A percentile compares a stretch with the other conserved stretches of the same genome.
These are phyloP conservation scores for Malassezia slooffiae DNA, from an alignment of 1,284 basidiomycete species.

Conservation along the genomic window DNA sequence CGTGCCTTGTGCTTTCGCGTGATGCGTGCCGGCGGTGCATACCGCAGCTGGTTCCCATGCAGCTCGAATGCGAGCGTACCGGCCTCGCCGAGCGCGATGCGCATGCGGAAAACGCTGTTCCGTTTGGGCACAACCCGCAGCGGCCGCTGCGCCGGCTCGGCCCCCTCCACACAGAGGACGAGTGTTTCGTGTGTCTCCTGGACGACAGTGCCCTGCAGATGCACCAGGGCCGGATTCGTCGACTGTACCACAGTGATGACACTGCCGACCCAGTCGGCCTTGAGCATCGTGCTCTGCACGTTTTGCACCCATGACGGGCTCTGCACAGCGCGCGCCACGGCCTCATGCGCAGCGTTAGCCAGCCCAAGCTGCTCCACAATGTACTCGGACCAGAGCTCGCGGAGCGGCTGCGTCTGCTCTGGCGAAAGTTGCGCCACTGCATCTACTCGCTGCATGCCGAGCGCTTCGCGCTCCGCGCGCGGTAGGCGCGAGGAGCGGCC, in stretches of 20 bases:
- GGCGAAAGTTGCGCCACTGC: too few relatives aligned
- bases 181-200: constrained; percentile 15
- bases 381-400: constrained; percentile 8
- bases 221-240: constrained; percentile 12
- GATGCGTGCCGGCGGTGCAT: constrained; percentile 5
- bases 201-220: constrained; percentile 8
- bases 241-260: constrained; percentile 5
- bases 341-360: too few relatives aligned
- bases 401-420: constrained; percentile 1
- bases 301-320: constrained; percentile 1
- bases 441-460: too few relatives aligned
- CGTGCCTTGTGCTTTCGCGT: constrained; percentile 16
- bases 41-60: constrained; percentile 14
- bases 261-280: constrained; percentile 14
- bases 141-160: neutral
- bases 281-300: constrained; percentile 10
- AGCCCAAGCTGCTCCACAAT: constrained; percentile 6
- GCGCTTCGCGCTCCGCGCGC: too few relatives aligned
- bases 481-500: too few relatives aligned
- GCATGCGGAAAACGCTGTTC: constrained; percentile 10
- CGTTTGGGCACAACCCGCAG: constrained; percentile 5
- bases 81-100: neutral
- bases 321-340: too few relatives aligned
- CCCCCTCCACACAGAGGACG: neutral
- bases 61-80: neutral